Base-by-base conservation (phyloP, 345 rosid genomes). In the Streptanthus diversifolius region DNA sequence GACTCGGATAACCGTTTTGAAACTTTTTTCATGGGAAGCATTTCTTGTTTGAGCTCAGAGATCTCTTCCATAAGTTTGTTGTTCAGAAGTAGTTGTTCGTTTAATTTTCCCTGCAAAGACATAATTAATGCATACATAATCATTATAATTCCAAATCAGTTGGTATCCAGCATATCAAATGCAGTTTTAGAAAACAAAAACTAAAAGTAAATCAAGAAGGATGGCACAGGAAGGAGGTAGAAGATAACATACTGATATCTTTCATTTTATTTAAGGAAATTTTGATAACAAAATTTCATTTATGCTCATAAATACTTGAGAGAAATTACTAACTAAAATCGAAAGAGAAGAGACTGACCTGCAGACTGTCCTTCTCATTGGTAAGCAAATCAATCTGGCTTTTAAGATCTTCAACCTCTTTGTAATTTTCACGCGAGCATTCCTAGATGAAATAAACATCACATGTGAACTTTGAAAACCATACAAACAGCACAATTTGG, bases 321-420 rank as follows among this genome's bases (percentile, higher is more conserved):
- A 21, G 18, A 53, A 52, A 22, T 21, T 19, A 52, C 24, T 39
- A 72, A 21, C 37, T 51, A 37, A 37, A 14, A 19, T 8, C 0
- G n/a, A 75, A 75, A 67, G 29, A 29, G 48, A 15, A 60, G n/a
- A 47, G 53, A 79, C 91, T 72, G 47, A 91, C 99, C 95, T 95
- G 77, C 25, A 87, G 77, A 58, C 81, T 82, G 63, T 82, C 79
- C 76, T 87, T 91, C 78, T 95, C 93, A 63, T 56, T 73, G 17
- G 60, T 78, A 33, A 88, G 79, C 35, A 83, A 58, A 63, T 89
- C 86, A 68, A 86, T 62, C 68, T 85, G 87, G 76, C 63, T 82
- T 82, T 76, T 90, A 59, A 91, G 88, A 76, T 82, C 70, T 77
- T 83, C 81, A 55, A 87, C 72, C 75, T 89, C 88, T 75, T 80